Percentiles rank a stretch among this genome's conserved stretches.
Evolutionary conservation across 305 asterid genomes (phyloP).

Genomic region (Ilex paraguariensis): DNA sequence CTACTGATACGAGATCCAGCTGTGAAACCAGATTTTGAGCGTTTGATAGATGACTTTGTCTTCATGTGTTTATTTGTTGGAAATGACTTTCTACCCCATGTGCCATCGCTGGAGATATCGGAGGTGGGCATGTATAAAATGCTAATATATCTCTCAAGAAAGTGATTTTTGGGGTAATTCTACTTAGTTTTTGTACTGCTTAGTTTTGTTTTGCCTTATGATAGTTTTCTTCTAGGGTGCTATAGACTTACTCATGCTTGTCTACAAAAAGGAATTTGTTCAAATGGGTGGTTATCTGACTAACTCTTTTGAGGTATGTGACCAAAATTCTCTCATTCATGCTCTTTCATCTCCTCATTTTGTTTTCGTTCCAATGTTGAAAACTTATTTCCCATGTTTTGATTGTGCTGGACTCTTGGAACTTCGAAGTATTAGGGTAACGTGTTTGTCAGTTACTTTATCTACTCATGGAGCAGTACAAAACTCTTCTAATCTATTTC

Average conservation of each 20-base stretch:
- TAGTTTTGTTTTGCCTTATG: constrained; percentile 6
- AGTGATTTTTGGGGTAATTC: neutral
- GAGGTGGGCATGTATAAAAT: constrained; percentile 39
- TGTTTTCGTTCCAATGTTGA: neutral
- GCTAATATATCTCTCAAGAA: neutral
- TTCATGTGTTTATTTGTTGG: constrained; percentile 59
- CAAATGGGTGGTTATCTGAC: constrained; percentile 61
- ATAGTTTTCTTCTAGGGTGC: constrained; percentile 39
- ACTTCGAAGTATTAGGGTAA: too few relatives aligned
- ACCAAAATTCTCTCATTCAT: neutral
- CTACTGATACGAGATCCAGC: constrained; percentile 34
- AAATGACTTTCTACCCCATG: constrained; percentile 58
- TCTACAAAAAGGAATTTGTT: constrained; percentile 46
- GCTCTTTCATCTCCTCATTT: neutral
- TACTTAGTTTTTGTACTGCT: neutral
- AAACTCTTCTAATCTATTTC: too few relatives aligned
- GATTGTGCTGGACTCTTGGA: neutral
- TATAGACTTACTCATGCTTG: constrained; percentile 44
- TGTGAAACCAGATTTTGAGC: constrained; percentile 35
- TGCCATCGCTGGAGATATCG: constrained; percentile 52
- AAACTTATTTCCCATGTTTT: neutral
- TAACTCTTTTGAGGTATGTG: constrained; percentile 38
- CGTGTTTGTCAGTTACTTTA: too few relatives aligned
- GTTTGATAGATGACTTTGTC: constrained; percentile 54
- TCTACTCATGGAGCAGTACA: too few relatives aligned